Base-by-base conservation (phyloP, 73 alveolate species). In the Paramecium sexaurelia region DNA sequence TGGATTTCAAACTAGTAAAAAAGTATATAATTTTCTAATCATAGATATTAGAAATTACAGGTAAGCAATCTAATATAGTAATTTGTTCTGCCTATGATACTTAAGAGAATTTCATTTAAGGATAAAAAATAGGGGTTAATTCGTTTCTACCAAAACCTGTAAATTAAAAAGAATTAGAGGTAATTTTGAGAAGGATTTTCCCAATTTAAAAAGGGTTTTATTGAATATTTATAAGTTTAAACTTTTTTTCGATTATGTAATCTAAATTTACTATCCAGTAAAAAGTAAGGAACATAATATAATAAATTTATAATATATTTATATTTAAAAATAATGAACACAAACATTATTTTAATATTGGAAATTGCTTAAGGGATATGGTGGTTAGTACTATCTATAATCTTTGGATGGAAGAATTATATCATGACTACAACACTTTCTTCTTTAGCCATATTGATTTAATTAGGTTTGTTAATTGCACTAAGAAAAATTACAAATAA, bases 81-180 rank as follows among this genome's bases (percentile, higher is more conserved):
- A 73, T 73, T 33, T 73, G 87, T 39, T 73, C 87, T 5, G 87
- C 87, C 8, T 73, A 73, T 19, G 87, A 73, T 36, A 27, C 87
- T 17, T 13, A 33, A 19, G 83, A 61, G 41, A 26, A 61, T 61
- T 22, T 22, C 19, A 13, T 22, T 61, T 3, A 22, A 19, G 41
- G 37, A 69, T 69, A 10, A 32, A 27, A 32, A 5, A 26, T 26
- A 17, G 83, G 83, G n/a, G 41, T 22, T 9, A 26, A 9, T 22
- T 15, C 17, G 6, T 61, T 61, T 9, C n/a, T 61, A 22, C 17
- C 32, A 22, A 61, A 61, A 3, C 83, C 83, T 22, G 83, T 61
- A 3, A 22, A 61, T 22, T 22, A 61, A 26, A 22, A 61, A 17
- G 83, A 61, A 22, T 11, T 61, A 27, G 56, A 69, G 41, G 41